These are phyloP conservation scores for Vaccinium macrocarpon DNA, from an alignment of 148 eudicot species.

Conservation along the genomic window DNA sequence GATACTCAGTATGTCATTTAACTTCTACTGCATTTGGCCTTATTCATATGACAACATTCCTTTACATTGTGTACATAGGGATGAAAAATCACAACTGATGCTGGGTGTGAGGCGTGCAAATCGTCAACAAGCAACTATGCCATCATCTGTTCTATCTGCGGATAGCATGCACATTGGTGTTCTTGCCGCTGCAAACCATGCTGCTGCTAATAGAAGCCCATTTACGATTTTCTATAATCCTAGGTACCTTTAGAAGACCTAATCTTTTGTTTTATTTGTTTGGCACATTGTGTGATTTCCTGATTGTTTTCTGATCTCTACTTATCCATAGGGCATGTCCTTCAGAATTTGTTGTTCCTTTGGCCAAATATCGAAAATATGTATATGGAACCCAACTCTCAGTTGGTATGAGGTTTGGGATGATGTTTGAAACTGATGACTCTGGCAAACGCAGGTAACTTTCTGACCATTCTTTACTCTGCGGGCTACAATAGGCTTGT, in stretches of 20 bases:
- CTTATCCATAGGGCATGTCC: constrained; percentile 80
- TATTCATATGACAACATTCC: background rate
- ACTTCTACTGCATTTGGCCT: background rate
- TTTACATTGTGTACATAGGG: constrained; percentile 36
- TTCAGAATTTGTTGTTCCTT: constrained; percentile 88
- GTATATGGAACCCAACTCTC: constrained; percentile 77
- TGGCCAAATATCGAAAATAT: constrained; percentile 69
- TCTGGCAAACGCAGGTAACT: constrained; percentile 81
- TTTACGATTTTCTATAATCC: constrained; percentile 92
- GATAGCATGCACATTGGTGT: constrained; percentile 99
- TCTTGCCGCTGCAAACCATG: constrained; percentile 98
- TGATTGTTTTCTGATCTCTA: constrained; percentile 5
- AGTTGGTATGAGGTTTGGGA: constrained; percentile 92
- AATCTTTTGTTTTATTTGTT: background rate
- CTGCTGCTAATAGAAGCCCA: constrained; percentile 78
- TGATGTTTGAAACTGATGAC: constrained; percentile 99
- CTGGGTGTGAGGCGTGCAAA: constrained; percentile 92
- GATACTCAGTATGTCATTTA: too few relatives aligned
- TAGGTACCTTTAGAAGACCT: constrained; percentile 35
- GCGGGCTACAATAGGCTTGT: background rate
- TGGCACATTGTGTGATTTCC: background rate
- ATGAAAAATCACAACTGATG: constrained; percentile 83
- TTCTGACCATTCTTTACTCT: background rate
- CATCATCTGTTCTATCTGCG: constrained; percentile 93
- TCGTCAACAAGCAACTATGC: constrained; percentile 83